phyloP scores from a whole-genome alignment of 768 basidiomycete species.

The Trametes punicea region DNA sequence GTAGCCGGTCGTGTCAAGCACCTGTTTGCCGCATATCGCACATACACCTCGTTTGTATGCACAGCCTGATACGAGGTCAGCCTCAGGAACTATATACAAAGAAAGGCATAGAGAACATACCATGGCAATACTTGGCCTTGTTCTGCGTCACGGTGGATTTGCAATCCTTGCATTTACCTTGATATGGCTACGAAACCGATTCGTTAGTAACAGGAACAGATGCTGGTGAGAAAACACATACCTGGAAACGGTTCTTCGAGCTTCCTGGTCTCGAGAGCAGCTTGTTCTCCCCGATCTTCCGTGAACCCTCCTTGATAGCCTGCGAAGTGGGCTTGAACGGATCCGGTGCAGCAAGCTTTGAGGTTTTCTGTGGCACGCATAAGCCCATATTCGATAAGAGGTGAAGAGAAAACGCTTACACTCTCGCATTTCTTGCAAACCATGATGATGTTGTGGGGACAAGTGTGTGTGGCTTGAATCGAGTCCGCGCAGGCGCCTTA shows the following conservation, averaged over 20 bases:
- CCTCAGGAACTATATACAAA: background rate
- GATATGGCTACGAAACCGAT: conserved; percentile 59
- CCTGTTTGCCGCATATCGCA: conserved; percentile 84
- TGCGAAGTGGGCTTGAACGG: conserved; percentile 73
- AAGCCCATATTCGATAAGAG: conserved; percentile 20
- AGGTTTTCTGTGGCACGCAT: conserved; percentile 65
- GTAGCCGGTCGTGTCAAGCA: conserved; percentile 80
- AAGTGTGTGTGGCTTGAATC: background rate
- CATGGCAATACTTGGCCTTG: conserved; percentile 86
- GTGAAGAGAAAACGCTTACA: conserved; percentile 36
- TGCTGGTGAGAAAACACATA: conserved; percentile 35
- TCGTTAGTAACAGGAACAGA: background rate
- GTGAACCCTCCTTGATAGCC: conserved; percentile 75
- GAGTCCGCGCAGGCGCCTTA: background rate
- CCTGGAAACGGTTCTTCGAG: conserved; percentile 77
- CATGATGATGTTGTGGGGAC: conserved; percentile 43
- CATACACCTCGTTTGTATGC: conserved; percentile 86
- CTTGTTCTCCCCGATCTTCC: conserved; percentile 80
- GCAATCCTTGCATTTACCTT: conserved; percentile 84
- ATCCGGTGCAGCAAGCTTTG: conserved; percentile 86
- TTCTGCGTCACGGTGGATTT: conserved; percentile 84
- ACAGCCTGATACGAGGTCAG: conserved; percentile 50
- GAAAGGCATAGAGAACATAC: conserved; percentile 38
- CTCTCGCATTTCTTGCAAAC: conserved; percentile 87
- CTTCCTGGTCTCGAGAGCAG: conserved; percentile 65